A percentile compares a stretch with the other conserved stretches of the same genome.
Conservation (phyloP, 441 rosid species). For the Erodium trifolium region DNA sequence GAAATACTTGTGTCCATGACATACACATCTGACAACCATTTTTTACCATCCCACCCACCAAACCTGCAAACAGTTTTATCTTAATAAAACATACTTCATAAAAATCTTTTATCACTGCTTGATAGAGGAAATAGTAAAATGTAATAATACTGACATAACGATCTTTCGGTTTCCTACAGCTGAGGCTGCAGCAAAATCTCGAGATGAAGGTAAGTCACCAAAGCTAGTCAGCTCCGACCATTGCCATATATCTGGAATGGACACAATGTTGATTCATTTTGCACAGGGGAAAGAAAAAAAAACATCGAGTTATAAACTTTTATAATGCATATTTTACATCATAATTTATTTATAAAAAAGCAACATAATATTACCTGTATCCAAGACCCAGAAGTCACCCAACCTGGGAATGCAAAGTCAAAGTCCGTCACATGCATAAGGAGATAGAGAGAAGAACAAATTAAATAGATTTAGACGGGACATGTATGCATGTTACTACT, state of each 20-base stretch:
- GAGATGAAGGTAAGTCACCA: constrained; percentile 88
- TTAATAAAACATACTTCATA: constrained; percentile 6
- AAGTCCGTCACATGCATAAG: constrained; percentile 15
- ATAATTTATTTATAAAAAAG: neutral
- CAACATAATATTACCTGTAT: constrained; percentile 57
- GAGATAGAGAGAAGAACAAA: constrained; percentile 4
- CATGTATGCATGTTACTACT: neutral
- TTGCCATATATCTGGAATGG: constrained; percentile 87
- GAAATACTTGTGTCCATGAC: constrained; percentile 83
- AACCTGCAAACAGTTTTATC: constrained; percentile 47
- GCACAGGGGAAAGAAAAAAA: neutral
- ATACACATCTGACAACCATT: constrained; percentile 95
- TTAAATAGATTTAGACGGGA: neutral
- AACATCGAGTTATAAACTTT: neutral
- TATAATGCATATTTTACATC: constrained; percentile 6
- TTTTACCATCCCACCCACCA: constrained; percentile 99
- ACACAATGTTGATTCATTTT: constrained; percentile 14
- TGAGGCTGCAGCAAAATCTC: constrained; percentile 92
- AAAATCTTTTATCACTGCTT: constrained; percentile 12
- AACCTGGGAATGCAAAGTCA: constrained; percentile 45
- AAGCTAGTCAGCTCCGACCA: constrained; percentile 94
- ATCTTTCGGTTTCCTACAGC: constrained; percentile 81
- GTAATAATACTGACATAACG: constrained; percentile 53
- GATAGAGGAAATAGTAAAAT: constrained; percentile 15
- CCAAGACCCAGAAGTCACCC: constrained; percentile 97